Percentiles rank a stretch among this genome's conserved stretches.
These are phyloP conservation scores for Colletotrichum higginsianum DNA, from an alignment of 2,329 filamentous ascomycete genomes.

Conservation along the genomic window DNA sequence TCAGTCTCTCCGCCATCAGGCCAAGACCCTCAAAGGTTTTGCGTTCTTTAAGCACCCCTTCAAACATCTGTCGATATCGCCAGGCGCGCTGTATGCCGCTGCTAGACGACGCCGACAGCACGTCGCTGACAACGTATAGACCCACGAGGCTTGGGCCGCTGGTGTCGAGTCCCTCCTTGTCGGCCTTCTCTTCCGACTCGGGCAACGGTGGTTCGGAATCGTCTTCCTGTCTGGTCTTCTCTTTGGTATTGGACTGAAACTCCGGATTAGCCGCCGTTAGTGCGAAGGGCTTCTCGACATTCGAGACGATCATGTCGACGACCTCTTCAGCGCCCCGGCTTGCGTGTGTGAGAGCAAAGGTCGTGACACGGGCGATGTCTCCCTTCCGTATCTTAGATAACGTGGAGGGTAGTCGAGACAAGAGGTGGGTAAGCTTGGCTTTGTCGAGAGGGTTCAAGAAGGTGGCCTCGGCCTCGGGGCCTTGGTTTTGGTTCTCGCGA, in stretches of 20 bases:
- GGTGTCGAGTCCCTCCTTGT: slow-evolving; percentile 69
- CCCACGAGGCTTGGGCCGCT: slow-evolving; percentile 84
- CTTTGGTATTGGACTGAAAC: slow-evolving; percentile 24
- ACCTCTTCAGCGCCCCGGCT: slow-evolving; percentile 90
- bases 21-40: slow-evolving; percentile 84
- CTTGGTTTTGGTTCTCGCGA: slow-evolving; percentile 61
- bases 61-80: slow-evolving; percentile 88
- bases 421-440: slow-evolving; percentile 85
- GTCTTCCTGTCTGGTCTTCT: slow-evolving; percentile 51
- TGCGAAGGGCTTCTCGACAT: slow-evolving; percentile 83
- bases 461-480: slow-evolving; percentile 64
- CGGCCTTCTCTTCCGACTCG: slow-evolving; percentile 55
- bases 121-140: slow-evolving; percentile 83
- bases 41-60: slow-evolving; percentile 76
- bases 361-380: slow-evolving; percentile 87
- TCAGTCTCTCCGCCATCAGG: slow-evolving; percentile 77
- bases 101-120: slow-evolving; percentile 82
- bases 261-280: slow-evolving; percentile 76
- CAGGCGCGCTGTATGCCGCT: slow-evolving; percentile 87
- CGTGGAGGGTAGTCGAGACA: slow-evolving; percentile 85
- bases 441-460: slow-evolving; percentile 89
- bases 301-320: slow-evolving; percentile 88
- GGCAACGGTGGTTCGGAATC: slow-evolving; percentile 55
- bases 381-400: slow-evolving; percentile 83
- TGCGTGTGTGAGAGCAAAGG: slow-evolving; percentile 91